Conservation (phyloP, 768 basidiomycete species). For the Agaricus blazei region DNA sequence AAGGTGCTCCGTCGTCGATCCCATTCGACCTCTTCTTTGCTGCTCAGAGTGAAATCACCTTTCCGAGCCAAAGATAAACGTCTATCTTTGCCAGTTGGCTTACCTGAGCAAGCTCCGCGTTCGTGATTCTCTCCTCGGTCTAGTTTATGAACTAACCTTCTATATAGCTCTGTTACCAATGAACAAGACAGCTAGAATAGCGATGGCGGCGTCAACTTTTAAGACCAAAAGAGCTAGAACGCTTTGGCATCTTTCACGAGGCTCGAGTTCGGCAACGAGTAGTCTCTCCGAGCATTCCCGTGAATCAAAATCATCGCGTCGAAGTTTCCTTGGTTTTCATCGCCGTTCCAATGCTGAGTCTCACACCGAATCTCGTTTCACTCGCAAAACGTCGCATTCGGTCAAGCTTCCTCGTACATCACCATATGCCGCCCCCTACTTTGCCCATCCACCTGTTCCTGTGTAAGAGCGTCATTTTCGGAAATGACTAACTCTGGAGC, state of each 20-base stretch:
- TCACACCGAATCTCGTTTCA: constrained; percentile 18
- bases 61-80: constrained; percentile 5
- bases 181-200: not conserved
- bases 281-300: constrained; percentile 10
- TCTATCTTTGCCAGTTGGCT: not conserved
- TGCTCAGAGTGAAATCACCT: constrained; percentile 11
- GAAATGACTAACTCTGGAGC: not conserved
- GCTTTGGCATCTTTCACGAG: not conserved
- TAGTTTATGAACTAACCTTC: not conserved
- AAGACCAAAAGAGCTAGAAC: not conserved
- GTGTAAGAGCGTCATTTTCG: constrained; percentile 11
- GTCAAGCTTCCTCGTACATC: constrained; percentile 30
- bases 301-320: constrained; percentile 14
- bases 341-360: constrained; percentile 11
- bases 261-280: constrained; percentile 8
- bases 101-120: not conserved
- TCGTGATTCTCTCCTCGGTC: not conserved
- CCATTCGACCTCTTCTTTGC: not conserved
- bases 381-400: constrained; percentile 22
- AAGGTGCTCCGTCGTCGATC: not conserved
- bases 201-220: not conserved
- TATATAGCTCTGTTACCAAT: not conserved
- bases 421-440: constrained; percentile 43
- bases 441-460: constrained; percentile 32
- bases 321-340: constrained; percentile 18